Percentiles rank a stretch among this genome's conserved stretches.
phyloP scores from a whole-genome alignment of 495 filamentous ascomycete genomes.

The Hypoxylon rickii region DNA sequence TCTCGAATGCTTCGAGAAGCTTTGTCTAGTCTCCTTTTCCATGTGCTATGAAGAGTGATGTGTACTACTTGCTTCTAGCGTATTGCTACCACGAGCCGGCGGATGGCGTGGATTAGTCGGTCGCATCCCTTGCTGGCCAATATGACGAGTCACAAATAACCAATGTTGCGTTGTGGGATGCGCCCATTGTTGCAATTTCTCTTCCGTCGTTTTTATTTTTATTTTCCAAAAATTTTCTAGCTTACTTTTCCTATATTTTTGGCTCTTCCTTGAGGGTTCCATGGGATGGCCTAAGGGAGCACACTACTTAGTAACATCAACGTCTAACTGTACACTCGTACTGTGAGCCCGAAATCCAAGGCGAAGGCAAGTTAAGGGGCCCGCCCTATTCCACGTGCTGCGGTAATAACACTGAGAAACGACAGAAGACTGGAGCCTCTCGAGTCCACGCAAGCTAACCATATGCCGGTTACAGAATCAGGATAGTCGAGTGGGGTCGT shows the following conservation, averaged over 20 bases:
- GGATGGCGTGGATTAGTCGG: neutral
- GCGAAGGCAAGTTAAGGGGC: neutral
- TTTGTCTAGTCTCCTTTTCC: neutral
- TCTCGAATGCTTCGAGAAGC: conserved; percentile 14
- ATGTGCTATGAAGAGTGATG: neutral
- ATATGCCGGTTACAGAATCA: conserved; percentile 11
- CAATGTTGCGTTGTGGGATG: neutral
- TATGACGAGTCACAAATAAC: neutral
- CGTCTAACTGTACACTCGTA: too few species aligned
- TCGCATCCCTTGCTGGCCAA: neutral
- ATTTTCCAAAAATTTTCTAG: too few species aligned
- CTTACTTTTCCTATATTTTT: too few species aligned
- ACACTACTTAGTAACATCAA: too few species aligned
- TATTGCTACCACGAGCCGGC: neutral
- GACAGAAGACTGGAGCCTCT: conserved; percentile 2
- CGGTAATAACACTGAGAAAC: conserved; percentile 16
- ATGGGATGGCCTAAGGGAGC: too few species aligned
- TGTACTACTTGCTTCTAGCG: neutral
- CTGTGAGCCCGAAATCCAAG: too few species aligned
- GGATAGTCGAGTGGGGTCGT: conserved; percentile 11
- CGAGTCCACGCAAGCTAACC: conserved; percentile 3
- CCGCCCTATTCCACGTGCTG: conserved; percentile 21
- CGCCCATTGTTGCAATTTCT: too few species aligned
- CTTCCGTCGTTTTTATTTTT: too few species aligned
- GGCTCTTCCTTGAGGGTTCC: too few species aligned